Conservation (phyloP, 2,329 filamentous ascomycete species). For the Chaetomium olivaceum region DNA sequence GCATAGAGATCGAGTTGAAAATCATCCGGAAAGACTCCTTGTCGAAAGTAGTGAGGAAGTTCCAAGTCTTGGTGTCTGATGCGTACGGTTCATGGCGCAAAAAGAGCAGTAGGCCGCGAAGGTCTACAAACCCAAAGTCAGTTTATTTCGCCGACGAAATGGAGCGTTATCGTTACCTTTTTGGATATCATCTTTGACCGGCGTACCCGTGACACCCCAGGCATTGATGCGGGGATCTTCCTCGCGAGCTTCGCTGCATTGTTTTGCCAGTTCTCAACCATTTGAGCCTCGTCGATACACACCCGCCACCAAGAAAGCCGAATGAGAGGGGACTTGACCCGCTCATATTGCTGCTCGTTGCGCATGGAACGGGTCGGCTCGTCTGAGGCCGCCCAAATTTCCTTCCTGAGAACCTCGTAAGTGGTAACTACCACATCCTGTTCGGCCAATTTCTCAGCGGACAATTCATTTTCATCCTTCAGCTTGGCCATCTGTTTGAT, state of each 20-base stretch:
- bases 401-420: slow-evolving; percentile 70
- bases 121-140: slow-evolving; percentile 49
- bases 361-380: slow-evolving; percentile 69
- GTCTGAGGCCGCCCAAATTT: slow-evolving; percentile 74
- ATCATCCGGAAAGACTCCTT: slow-evolving; percentile 66
- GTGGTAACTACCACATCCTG: slow-evolving; percentile 65
- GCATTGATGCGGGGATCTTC: slow-evolving; percentile 80
- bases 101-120: slow-evolving; percentile 80
- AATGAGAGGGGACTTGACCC: slow-evolving; percentile 73
- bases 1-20: slow-evolving; percentile 71
- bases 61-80: slow-evolving; percentile 65
- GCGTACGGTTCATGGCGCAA: slow-evolving; percentile 77
- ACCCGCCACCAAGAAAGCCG: slow-evolving; percentile 87
- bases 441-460: slow-evolving; percentile 46
- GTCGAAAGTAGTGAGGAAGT: slow-evolving; percentile 61
- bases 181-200: slow-evolving; percentile 65
- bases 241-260: slow-evolving; percentile 79
- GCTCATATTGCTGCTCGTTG: slow-evolving; percentile 64
- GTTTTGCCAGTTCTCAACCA: slow-evolving; percentile 87
- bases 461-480: slow-evolving; percentile 43
- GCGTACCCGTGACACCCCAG: slow-evolving; percentile 92
- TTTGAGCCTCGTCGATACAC: slow-evolving; percentile 78
- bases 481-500: slow-evolving; percentile 41
- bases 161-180: slow-evolving; percentile 30
- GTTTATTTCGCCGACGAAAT: neutral